Conservation (phyloP, 257 asterid genomes). For the Solanum microdontum region DNA sequence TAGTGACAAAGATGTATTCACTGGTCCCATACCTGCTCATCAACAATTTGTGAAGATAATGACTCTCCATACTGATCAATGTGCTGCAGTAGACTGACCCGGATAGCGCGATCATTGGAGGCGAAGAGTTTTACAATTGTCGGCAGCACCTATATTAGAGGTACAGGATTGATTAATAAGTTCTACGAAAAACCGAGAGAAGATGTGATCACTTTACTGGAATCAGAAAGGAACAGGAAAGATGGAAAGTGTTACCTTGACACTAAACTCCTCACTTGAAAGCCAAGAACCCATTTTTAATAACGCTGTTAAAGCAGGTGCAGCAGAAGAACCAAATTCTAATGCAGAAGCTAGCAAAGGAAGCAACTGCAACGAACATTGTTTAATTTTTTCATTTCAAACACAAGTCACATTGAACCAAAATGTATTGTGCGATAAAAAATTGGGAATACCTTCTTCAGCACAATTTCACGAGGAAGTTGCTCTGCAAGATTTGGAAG, state of each 20-base stretch:
- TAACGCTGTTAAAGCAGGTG: slow-evolving; percentile 90
- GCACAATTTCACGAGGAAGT: slow-evolving; percentile 90
- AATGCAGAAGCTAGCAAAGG: slow-evolving; percentile 88
- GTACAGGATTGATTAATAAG: not conserved
- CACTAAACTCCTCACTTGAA: slow-evolving; percentile 63
- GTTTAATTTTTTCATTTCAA: not conserved
- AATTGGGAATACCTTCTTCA: slow-evolving; percentile 59
- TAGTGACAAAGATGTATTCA: slow-evolving; percentile 5
- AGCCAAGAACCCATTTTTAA: slow-evolving; percentile 89
- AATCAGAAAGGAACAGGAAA: not conserved
- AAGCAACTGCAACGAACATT: slow-evolving; percentile 51
- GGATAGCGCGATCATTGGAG: slow-evolving; percentile 80
- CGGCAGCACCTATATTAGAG: slow-evolving; percentile 51
- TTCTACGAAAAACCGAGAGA: not conserved
- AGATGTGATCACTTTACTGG: not conserved
- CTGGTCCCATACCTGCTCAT: slow-evolving; percentile 65
- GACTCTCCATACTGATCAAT: slow-evolving; percentile 91
- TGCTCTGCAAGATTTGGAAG: slow-evolving; percentile 95
- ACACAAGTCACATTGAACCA: not conserved
- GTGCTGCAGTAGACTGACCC: slow-evolving; percentile 87
- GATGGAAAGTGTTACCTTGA: slow-evolving; percentile 42
- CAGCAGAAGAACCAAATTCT: slow-evolving; percentile 97
- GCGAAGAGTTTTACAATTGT: slow-evolving; percentile 85
- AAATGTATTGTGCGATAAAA: not conserved
- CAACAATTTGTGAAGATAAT: slow-evolving; percentile 70